Evolutionary conservation across 805 yeast species (phyloP), one percentile per base, ranked within the genome.

Genomic region (Torulaspora maleeae): DNA sequence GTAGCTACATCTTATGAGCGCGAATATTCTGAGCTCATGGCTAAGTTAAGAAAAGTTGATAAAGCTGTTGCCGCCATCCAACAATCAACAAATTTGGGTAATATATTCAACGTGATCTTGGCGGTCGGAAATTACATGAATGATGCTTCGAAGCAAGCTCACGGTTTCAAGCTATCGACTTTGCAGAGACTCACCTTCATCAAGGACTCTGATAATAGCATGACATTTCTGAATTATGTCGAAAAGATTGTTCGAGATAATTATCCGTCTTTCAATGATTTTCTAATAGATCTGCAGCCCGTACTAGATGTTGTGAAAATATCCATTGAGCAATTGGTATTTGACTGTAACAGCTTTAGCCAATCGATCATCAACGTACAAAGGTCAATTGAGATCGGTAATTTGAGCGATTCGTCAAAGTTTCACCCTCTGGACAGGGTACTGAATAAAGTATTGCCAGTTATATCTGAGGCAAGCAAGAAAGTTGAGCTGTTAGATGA

Each of bases 51-150:
- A 47, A 59, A 74, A 37, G 68, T 93, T 27, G 97, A 90, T 55
- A 74, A 72, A 17, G 96, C 96, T 0, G 79, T 82, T 34, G 76
- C 76, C 33, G 73, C 81, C 35, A 73, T 91, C 30, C 77, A 77
- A 49, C 71, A 75, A 20, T 86, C 96, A 1, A 77, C 76, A 13
- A 78, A 80, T 41, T 73, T 95, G 59, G 77, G 80, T 50, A 76
- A 79, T 44, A 80, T 93, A 12, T 76, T 95, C 58, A 89, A 86
- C 45, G 79, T 93, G 38, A 91, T 93, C 50, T 71, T 90, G 51
- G 82, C 90, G 3, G 93, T 93, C 41, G 99, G 99, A 48, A 93
- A 93, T 64, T 91, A 82, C 63, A 93, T 93, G 99, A 93, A 95
- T 63, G 96, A 89, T 58, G 72, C 80, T n/a, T 74, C 87, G 2